These are phyloP conservation scores for Claviceps sp. DNA, from an alignment of 2,329 filamentous ascomycete species.

Conservation along the genomic window DNA sequence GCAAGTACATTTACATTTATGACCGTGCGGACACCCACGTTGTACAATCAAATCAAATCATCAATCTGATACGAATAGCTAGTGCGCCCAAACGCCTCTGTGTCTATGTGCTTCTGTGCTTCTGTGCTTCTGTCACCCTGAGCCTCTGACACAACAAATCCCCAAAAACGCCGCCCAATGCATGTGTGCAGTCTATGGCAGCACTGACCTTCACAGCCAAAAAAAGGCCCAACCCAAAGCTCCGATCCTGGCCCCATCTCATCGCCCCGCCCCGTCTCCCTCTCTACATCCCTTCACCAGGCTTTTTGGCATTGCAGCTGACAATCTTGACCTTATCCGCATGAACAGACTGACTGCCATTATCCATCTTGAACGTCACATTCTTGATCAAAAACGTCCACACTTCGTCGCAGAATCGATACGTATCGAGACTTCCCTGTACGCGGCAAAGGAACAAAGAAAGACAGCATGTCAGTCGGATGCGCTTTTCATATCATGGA, in stretches of 20 bases:
- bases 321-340: conserved; percentile 98
- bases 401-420: conserved; percentile 98
- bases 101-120: too few relatives aligned
- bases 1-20: too few relatives aligned
- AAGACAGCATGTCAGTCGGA: neutral
- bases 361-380: conserved; percentile 96
- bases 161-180: conserved; percentile 10
- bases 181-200: neutral
- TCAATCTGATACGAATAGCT: too few relatives aligned
- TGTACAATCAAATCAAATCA: too few relatives aligned
- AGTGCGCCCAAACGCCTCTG: too few relatives aligned
- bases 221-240: neutral
- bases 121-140: too few relatives aligned
- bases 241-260: neutral
- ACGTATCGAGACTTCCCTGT: conserved; percentile 91
- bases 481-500: neutral
- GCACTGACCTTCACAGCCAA: neutral
- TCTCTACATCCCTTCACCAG: conserved; percentile 22
- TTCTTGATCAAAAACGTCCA: conserved; percentile 99
- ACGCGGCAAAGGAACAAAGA: neutral
- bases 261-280: neutral
- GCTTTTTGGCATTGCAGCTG: conserved; percentile 81
- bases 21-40: too few relatives aligned
- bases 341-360: conserved; percentile 53
- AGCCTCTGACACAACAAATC: neutral